Base-by-base conservation (phyloP, 2,329 filamentous ascomycete genomes). In the Calonectria montana region DNA sequence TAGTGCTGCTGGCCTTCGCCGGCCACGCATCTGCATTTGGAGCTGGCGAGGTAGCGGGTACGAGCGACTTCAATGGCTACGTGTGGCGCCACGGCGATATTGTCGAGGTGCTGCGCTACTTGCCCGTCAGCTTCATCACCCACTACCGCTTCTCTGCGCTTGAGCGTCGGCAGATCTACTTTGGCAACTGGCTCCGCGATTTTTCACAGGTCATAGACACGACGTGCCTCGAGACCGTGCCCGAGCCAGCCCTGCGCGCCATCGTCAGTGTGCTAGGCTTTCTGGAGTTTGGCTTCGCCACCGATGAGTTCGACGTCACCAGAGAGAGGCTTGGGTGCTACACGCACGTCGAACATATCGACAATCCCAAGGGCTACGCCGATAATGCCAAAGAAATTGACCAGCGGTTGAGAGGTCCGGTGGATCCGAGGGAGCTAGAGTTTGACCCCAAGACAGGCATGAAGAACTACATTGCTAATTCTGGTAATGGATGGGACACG, bases 391-490 rank as follows among this genome's bases (percentile, higher is more conserved):
- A 90, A 75, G 94, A 97, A 18, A 94, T 90, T 79, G 96, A 98
- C 80, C 84, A 87, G 47, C 71, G 75, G 10, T n/a, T 77, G 10
- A 53, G 75, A 37, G 75, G 75, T 9, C 75, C 75, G 8, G 37
- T 77, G 43, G 86, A 90, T 74, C 88, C 88, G 3, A 57, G 64
- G 23, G 93, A 95, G 79, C 88, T 94, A 35, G 89, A 92, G 69
- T 88, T 95, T 71, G 93, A 95, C 77, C 85, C 85, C 13, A 84
- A 89, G 9, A 95, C 94, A 0, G 95, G 95, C 35, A 97, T 98
- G 95, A 98, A 98, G 84, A 97, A 98, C 81, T 98, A 98, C 82
- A 98, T 98, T 75, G 93, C 96, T 69, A 97, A 97, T 78, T 86
- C 86, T 12, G 94, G 94, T 5, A 73, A 78, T 3, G 89, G 90